Conservation (phyloP, 441 rosid species). For the Melastoma candidum region DNA sequence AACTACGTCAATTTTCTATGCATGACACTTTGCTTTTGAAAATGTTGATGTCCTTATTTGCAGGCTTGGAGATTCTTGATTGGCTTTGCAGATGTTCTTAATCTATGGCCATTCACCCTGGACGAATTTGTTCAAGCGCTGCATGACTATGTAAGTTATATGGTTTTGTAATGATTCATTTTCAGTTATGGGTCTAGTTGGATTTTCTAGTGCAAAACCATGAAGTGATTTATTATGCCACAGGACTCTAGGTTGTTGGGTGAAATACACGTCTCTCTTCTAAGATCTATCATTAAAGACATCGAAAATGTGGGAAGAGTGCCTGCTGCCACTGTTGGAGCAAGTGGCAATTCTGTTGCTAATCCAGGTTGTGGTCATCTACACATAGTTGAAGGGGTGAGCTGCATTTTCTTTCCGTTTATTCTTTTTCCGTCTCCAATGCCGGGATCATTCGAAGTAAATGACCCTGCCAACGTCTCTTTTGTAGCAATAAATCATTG, state of each 20-base stretch:
- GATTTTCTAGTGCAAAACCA: too few species aligned
- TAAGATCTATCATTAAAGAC: constrained; percentile 66
- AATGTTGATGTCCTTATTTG: constrained; percentile 1
- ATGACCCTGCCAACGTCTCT: too few species aligned
- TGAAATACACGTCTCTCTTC: constrained; percentile 68
- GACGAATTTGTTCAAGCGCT: constrained; percentile 85
- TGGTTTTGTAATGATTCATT: constrained; percentile 8
- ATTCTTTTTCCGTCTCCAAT: constrained; percentile 2
- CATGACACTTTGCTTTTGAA: background rate
- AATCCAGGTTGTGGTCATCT: constrained; percentile 86
- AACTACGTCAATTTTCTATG: too few species aligned
- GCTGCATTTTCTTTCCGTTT: constrained; percentile 12
- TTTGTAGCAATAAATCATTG: too few species aligned
- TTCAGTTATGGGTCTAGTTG: too few species aligned
- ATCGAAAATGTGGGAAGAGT: constrained; percentile 72
- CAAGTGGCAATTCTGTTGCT: constrained; percentile 48
- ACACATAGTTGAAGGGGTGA: constrained; percentile 80
- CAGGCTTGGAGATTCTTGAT: constrained; percentile 89
- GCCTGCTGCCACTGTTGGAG: constrained; percentile 44
- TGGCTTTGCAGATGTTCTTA: constrained; percentile 68
- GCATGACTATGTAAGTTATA: constrained; percentile 61
- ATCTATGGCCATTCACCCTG: constrained; percentile 84
- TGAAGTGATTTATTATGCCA: constrained; percentile 15
- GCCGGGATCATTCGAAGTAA: background rate
- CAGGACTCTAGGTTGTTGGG: constrained; percentile 76